Percentiles rank a stretch among this genome's conserved stretches.
These are phyloP conservation scores for Trametes elegans DNA, from an alignment of 768 basidiomycete species.

Conservation along the genomic window DNA sequence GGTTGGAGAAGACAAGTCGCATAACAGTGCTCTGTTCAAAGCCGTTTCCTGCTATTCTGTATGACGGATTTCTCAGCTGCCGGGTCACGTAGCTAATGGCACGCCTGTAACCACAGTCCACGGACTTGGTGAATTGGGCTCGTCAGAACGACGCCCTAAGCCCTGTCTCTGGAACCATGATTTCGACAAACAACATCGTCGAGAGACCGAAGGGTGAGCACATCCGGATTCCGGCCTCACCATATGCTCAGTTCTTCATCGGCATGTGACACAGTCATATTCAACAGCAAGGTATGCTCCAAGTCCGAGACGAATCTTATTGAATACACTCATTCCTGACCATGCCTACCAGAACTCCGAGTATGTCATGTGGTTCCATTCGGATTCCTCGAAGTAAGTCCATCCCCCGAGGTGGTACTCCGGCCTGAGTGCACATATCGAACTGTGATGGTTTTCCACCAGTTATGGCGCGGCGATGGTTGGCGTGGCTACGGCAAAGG, in stretches of 20 bases:
- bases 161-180: constrained; percentile 52
- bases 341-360: constrained; percentile 43
- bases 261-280: constrained; percentile 40
- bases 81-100: not conserved
- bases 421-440: no score
- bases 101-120: constrained; percentile 34
- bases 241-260: not conserved
- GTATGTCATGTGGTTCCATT: constrained; percentile 75
- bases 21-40: constrained; percentile 52
- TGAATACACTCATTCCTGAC: not conserved
- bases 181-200: constrained; percentile 56
- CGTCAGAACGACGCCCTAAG: constrained; percentile 58
- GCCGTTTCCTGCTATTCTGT: constrained; percentile 62
- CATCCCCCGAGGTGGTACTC: not conserved
- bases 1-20: constrained; percentile 62
- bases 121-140: constrained; percentile 52
- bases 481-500: constrained; percentile 56
- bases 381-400: constrained; percentile 55
- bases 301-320: not conserved
- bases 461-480: constrained; percentile 67
- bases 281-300: constrained; percentile 45
- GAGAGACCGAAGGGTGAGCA: constrained; percentile 58
- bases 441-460: not conserved
- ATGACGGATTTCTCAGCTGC: not conserved
- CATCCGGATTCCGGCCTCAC: not conserved